Evolutionary conservation across 768 basidiomycete genomes (phyloP).

Genomic region (Russula lepida): DNA sequence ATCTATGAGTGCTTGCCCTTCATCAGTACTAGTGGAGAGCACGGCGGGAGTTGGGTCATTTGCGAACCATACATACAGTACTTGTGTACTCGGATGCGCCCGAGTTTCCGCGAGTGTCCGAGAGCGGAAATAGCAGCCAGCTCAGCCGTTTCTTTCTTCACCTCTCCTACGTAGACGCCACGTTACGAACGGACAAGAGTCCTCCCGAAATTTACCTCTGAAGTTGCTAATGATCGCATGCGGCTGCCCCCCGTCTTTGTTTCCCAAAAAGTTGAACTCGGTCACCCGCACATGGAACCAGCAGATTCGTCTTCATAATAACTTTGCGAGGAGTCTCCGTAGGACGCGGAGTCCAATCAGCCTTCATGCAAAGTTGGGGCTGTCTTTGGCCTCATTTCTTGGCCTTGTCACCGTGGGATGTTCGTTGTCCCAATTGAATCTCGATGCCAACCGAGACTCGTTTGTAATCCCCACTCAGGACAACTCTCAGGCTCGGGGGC

Average conservation of each 20-base stretch:
- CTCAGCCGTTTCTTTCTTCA: too few species aligned
- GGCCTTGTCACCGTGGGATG: conserved; percentile 1
- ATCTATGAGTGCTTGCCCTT: too few species aligned
- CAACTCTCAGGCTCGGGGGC: not conserved
- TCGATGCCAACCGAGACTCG: not conserved
- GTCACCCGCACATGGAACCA: not conserved
- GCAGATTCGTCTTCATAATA: not conserved
- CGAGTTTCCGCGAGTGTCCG: too few species aligned
- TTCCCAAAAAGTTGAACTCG: not conserved
- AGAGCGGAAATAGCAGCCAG: too few species aligned
- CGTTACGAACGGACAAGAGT: too few species aligned
- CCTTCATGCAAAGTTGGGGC: not conserved
- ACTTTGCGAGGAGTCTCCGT: not conserved
- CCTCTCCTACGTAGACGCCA: too few species aligned
- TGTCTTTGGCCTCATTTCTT: not conserved
- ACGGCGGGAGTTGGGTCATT: too few species aligned
- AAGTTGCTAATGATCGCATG: not conserved
- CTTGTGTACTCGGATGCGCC: too few species aligned
- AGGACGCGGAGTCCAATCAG: not conserved
- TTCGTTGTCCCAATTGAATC: conserved; percentile 8
- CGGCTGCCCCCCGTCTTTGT: not conserved
- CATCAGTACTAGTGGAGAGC: too few species aligned
- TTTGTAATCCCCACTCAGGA: not conserved
- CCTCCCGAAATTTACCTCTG: not conserved
- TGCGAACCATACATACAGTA: too few species aligned